phyloP scores from a whole-genome alignment of 345 rosid genomes.

The Acer yangbiense region DNA sequence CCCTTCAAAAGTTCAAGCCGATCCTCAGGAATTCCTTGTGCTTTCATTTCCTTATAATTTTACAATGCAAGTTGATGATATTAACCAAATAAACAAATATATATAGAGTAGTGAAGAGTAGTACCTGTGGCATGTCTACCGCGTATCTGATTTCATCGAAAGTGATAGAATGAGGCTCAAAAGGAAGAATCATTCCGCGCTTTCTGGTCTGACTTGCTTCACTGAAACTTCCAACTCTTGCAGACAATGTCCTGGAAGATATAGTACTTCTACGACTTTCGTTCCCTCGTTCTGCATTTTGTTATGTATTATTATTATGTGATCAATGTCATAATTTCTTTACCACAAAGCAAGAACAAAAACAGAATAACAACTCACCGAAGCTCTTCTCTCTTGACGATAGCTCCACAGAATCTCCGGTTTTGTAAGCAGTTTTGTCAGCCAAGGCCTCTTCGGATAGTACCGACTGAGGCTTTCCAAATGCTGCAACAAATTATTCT shows the following conservation, averaged over 20 bases:
- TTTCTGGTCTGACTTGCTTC: constrained; percentile 32
- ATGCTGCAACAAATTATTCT: constrained; percentile 42
- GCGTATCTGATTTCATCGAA: constrained; percentile 64
- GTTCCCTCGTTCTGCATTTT: constrained; percentile 39
- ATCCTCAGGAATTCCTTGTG: constrained; percentile 50
- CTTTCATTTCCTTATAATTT: constrained; percentile 55
- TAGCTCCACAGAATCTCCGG: constrained; percentile 37
- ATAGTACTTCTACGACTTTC: constrained; percentile 24
- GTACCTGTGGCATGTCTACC: constrained; percentile 69
- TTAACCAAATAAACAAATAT: background rate
- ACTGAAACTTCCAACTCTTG: constrained; percentile 37
- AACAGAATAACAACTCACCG: constrained; percentile 31
- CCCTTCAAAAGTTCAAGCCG: constrained; percentile 61
- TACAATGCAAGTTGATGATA: background rate
- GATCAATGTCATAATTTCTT: background rate
- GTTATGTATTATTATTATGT: background rate
- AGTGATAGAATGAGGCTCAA: constrained; percentile 56
- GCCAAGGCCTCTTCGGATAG: constrained; percentile 48
- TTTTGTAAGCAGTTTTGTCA: constrained; percentile 39
- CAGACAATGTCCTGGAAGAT: constrained; percentile 34
- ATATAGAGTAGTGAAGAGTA: background rate
- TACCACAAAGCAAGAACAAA: background rate
- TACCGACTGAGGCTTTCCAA: constrained; percentile 61
- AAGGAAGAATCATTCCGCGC: constrained; percentile 73
- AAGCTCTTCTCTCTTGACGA: constrained; percentile 32